These are phyloP conservation scores for Penicillium verrucosum DNA, from an alignment of 2,329 filamentous ascomycete species.

Conservation along the genomic window DNA sequence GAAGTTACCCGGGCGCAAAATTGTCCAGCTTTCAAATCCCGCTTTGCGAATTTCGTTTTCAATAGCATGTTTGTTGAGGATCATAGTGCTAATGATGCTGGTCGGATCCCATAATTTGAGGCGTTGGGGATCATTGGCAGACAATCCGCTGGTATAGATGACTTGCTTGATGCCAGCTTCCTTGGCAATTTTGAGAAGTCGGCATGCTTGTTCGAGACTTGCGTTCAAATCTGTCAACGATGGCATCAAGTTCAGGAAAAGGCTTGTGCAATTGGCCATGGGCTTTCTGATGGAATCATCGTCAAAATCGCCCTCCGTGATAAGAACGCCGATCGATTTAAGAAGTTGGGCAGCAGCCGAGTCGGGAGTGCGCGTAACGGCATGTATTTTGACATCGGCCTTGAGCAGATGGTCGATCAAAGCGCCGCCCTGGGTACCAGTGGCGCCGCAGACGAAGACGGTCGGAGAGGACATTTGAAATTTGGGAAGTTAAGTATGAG, in stretches of 20 bases:
- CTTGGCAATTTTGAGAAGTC: constrained; percentile 27
- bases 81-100: constrained; percentile 27
- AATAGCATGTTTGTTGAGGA: constrained; percentile 43
- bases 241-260: constrained; percentile 29
- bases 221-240: constrained; percentile 5
- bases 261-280: constrained; percentile 29
- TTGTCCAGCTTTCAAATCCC: constrained; percentile 47
- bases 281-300: constrained; percentile 25
- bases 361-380: constrained; percentile 26
- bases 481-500: background rate
- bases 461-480: constrained; percentile 13
- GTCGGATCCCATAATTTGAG: constrained; percentile 25
- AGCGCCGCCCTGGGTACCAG: constrained; percentile 33
- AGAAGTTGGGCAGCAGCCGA: constrained; percentile 28
- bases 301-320: constrained; percentile 33
- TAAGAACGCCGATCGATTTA: constrained; percentile 23
- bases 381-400: constrained; percentile 30
- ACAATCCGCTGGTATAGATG: constrained; percentile 31
- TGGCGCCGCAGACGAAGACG: constrained; percentile 31
- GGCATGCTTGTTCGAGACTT: constrained; percentile 29
- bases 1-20: constrained; percentile 52
- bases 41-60: constrained; percentile 40
- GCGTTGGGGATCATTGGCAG: constrained; percentile 27
- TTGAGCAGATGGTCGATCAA: constrained; percentile 28
- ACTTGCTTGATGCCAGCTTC: constrained; percentile 32